phyloP scores from a whole-genome alignment of 306 rosid species.

The barrel medic (Medicago truncatula) region DNA sequence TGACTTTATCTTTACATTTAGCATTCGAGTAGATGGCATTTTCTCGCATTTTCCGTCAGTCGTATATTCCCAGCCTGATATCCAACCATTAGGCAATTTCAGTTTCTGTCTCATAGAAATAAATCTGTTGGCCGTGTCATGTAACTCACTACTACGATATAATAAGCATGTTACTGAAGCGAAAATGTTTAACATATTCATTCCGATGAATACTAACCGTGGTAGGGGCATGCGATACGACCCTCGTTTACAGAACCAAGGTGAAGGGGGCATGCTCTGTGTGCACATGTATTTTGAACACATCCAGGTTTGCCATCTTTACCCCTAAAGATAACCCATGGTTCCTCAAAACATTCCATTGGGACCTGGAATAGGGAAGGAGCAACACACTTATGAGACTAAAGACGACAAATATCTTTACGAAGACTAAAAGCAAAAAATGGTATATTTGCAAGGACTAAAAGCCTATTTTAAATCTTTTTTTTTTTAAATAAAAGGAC shows the following conservation, averaged over 20 bases:
- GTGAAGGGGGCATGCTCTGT: constrained; percentile 94
- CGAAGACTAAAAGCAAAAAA: too few species aligned
- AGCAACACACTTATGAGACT: constrained; percentile 15
- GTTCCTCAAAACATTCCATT: constrained; percentile 89
- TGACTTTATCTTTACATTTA: constrained; percentile 77
- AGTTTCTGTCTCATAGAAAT: constrained; percentile 14
- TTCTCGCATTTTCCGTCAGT: constrained; percentile 97
- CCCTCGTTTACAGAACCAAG: constrained; percentile 96
- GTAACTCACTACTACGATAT: constrained; percentile 9
- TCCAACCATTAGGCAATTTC: constrained; percentile 41
- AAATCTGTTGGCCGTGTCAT: constrained; percentile 3
- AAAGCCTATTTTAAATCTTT: too few species aligned
- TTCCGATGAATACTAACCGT: constrained; percentile 61
- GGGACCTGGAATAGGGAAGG: constrained; percentile 76
- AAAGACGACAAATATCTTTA: too few species aligned
- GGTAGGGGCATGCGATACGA: constrained; percentile 93
- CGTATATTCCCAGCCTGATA: constrained; percentile 92
- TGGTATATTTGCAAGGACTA: too few species aligned
- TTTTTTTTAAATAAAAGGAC: not conserved
- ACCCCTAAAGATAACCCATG: constrained; percentile 96
- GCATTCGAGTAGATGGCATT: constrained; percentile 87
- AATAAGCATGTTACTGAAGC: not conserved
- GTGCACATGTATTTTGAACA: constrained; percentile 95
- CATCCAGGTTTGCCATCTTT: constrained; percentile 96
- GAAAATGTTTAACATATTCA: not conserved